Evolutionary conservation across 2,329 filamentous ascomycete genomes (phyloP).

Genomic region (Penicillium sp.): DNA sequence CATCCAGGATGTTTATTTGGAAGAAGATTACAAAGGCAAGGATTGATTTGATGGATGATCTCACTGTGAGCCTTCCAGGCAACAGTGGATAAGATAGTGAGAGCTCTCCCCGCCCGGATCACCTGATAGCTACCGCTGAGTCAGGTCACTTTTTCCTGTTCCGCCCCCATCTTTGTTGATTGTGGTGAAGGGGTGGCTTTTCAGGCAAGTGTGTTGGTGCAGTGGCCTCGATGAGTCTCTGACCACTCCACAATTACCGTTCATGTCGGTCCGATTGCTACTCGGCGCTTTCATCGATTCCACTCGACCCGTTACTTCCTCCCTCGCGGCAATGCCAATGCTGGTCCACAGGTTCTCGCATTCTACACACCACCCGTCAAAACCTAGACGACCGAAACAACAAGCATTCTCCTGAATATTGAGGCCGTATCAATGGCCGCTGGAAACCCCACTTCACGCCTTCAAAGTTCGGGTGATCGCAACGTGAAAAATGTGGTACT

Average conservation of each 20-base stretch:
- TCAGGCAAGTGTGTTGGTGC: background rate
- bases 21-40: constrained; percentile 14
- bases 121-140: constrained; percentile 11
- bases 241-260: background rate
- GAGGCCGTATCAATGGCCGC: constrained; percentile 34
- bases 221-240: background rate
- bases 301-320: background rate
- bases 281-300: background rate
- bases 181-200: background rate
- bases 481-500: constrained; percentile 88
- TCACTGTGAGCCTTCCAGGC: constrained; percentile 24
- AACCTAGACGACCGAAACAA: constrained; percentile 16
- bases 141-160: constrained; percentile 1
- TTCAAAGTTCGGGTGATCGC: constrained; percentile 57
- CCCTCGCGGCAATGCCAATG: constrained; percentile 21
- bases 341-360: constrained; percentile 15
- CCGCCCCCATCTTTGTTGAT: background rate
- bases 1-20: background rate
- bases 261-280: constrained; percentile 1
- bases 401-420: background rate
- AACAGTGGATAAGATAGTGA: constrained; percentile 31
- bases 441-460: constrained; percentile 27
- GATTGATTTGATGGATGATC: constrained; percentile 13
- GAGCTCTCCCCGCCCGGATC: constrained; percentile 22
- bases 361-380: constrained; percentile 18